Percentiles rank a stretch among this genome's conserved stretches.
Evolutionary conservation across 176 grass and related monocot genomes (phyloP).

Genomic region (Musa schizocarpa): DNA sequence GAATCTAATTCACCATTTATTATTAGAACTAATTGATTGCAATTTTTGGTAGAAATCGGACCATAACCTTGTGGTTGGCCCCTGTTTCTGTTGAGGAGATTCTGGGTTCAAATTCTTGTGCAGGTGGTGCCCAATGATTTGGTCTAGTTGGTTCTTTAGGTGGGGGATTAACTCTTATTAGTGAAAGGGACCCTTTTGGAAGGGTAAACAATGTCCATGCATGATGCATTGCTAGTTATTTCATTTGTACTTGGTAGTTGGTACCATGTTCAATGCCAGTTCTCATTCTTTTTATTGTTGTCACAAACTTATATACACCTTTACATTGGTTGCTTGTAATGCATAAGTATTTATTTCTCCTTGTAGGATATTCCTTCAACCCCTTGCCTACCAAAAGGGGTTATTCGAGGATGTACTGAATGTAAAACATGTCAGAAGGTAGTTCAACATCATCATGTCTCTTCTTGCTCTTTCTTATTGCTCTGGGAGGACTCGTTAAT

Average conservation of each 20-base stretch:
- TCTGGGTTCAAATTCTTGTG: neutral
- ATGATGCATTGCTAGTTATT: neutral
- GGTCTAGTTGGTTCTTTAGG: neutral
- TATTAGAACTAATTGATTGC: neutral
- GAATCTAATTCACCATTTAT: neutral
- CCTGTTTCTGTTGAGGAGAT: neutral
- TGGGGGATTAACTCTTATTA: neutral
- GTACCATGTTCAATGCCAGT: neutral
- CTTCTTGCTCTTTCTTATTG: slow-evolving; percentile 10
- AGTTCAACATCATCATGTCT: neutral
- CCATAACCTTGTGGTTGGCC: neutral
- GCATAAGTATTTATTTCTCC: neutral
- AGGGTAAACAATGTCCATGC: neutral
- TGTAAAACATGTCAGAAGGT: slow-evolving; percentile 77
- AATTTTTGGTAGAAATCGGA: neutral
- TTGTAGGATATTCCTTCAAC: slow-evolving; percentile 37
- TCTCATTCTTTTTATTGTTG: neutral
- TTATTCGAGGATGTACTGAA: slow-evolving; percentile 67
- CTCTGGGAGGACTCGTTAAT: neutral
- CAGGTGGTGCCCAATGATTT: neutral
- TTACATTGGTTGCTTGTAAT: neutral
- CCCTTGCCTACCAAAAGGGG: slow-evolving; percentile 62
- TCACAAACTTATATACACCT: neutral
- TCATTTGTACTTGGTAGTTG: neutral
- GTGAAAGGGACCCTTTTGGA: neutral